phyloP scores from a whole-genome alignment of 164 flowering plant species.

The Amborella trichopoda region DNA sequence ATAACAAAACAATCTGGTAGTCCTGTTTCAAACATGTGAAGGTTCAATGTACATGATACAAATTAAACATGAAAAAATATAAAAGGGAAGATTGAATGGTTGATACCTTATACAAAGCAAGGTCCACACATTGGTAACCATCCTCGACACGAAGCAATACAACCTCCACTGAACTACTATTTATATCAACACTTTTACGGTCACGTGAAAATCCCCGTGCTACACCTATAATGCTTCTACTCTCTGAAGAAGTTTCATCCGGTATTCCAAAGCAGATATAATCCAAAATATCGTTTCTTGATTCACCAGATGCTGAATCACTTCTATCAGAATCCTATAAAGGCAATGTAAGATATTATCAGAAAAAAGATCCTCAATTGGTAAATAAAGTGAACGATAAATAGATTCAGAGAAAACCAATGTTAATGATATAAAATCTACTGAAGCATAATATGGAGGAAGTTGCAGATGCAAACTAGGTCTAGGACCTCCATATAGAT shows the following conservation, averaged over 20 bases:
- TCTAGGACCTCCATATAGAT: no score
- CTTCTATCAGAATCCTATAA: constrained; percentile 31
- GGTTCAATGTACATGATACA: constrained; percentile 1
- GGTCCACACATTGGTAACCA: constrained; percentile 70
- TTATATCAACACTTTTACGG: constrained; percentile 15
- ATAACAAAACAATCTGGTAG: constrained; percentile 55
- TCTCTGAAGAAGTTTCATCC: constrained; percentile 37
- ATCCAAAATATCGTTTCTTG: constrained; percentile 26
- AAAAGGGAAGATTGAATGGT: not conserved
- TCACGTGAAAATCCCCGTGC: constrained; percentile 42
- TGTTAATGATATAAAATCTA: no score
- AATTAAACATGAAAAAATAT: not conserved
- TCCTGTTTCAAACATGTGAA: constrained; percentile 42
- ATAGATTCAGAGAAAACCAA: no score
- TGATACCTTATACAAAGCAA: constrained; percentile 89
- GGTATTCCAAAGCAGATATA: constrained; percentile 69
- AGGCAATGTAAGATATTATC: no score
- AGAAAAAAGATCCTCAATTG: no score
- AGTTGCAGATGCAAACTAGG: no score
- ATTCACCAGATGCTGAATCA: constrained; percentile 15
- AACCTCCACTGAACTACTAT: constrained; percentile 40
- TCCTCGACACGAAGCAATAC: constrained; percentile 47
- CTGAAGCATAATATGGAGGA: no score
- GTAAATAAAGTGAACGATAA: no score
- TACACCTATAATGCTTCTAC: constrained; percentile 55